A percentile compares a stretch with the other conserved stretches of the same genome.
These are phyloP conservation scores for Trichoderma oligosporum DNA, from an alignment of 2,329 filamentous ascomycete species.

Conservation along the genomic window DNA sequence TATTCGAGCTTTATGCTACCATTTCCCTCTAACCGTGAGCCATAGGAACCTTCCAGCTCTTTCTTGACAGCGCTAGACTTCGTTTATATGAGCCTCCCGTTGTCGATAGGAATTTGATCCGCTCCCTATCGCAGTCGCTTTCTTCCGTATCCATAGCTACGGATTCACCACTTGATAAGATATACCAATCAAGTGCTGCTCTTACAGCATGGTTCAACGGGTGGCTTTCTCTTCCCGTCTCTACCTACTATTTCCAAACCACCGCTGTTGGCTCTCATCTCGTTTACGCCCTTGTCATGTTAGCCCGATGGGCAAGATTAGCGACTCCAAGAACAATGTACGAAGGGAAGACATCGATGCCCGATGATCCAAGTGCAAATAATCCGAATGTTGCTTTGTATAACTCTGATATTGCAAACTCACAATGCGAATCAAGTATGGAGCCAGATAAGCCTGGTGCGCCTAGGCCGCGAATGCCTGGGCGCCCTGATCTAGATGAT, in stretches of 20 bases:
- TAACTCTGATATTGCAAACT: constrained; percentile 24
- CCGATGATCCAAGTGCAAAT: constrained; percentile 24
- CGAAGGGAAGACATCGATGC: constrained; percentile 27
- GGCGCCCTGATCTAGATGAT: constrained; percentile 32
- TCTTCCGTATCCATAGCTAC: constrained; percentile 36
- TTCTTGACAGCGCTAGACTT: constrained; percentile 40
- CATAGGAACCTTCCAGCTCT: constrained; percentile 38
- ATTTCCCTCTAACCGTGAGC: background rate
- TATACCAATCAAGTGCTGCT: constrained; percentile 48
- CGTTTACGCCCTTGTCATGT: constrained; percentile 48
- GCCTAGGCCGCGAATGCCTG: background rate
- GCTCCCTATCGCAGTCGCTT: constrained; percentile 43
- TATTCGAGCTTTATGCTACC: background rate
- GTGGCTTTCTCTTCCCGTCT: constrained; percentile 44
- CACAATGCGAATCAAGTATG: constrained; percentile 2
- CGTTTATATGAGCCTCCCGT: constrained; percentile 48
- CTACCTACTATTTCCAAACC: constrained; percentile 44
- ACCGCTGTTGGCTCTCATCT: constrained; percentile 45
- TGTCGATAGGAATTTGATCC: constrained; percentile 39
- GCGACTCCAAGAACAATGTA: constrained; percentile 36
- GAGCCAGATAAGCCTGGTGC: background rate
- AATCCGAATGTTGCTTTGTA: constrained; percentile 23
- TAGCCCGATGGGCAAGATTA: constrained; percentile 49
- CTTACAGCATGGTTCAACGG: constrained; percentile 48
- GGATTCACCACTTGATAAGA: constrained; percentile 45